phyloP scores from a whole-genome alignment of 305 asterid species.

The Rubia balearica region DNA sequence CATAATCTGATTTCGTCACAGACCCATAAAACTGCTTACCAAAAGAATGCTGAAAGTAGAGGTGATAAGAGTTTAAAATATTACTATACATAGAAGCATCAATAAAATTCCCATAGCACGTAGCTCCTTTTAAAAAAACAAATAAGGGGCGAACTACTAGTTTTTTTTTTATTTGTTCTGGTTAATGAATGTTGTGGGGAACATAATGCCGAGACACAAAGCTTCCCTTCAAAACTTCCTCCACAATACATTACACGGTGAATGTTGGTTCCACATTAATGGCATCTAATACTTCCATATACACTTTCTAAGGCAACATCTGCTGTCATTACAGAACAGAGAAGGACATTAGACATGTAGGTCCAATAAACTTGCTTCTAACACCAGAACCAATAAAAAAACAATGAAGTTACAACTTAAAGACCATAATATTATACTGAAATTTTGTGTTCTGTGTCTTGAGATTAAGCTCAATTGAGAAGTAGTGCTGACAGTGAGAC shows the following conservation, averaged over 20 bases:
- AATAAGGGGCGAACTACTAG: background rate
- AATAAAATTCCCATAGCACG: background rate
- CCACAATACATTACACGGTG: background rate
- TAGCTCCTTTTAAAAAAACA: background rate
- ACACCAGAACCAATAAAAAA: background rate
- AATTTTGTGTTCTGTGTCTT: background rate
- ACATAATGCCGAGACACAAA: background rate
- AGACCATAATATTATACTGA: too few species aligned
- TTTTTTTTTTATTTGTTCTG: background rate
- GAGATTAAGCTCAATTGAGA: background rate
- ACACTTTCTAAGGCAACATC: background rate
- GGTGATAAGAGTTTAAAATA: constrained; percentile 12
- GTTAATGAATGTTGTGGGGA: background rate
- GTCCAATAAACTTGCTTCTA: background rate
- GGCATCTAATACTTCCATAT: background rate
- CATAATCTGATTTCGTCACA: constrained; percentile 84
- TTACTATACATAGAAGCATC: background rate
- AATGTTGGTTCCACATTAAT: too few species aligned
- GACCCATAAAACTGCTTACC: constrained; percentile 88
- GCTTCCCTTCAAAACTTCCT: background rate
- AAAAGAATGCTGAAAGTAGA: constrained; percentile 64
- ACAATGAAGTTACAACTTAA: background rate
- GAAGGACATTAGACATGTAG: background rate
- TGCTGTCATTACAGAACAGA: constrained; percentile 1
- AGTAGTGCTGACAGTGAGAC: background rate